phyloP scores from a whole-genome alignment of 179 eudicot genomes.

The Patellifolia procumbens region DNA sequence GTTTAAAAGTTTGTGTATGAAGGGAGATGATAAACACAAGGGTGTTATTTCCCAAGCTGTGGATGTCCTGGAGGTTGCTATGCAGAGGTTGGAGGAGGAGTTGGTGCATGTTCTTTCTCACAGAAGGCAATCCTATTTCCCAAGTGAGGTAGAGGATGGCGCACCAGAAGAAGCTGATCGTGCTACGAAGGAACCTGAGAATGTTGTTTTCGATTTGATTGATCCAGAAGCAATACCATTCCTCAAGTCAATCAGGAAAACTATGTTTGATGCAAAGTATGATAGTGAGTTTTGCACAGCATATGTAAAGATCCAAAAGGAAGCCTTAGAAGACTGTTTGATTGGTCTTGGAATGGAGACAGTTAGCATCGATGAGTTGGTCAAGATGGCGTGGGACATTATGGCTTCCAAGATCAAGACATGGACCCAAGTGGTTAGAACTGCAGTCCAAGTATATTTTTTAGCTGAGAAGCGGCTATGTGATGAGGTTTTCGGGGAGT shows the following conservation, averaged over 20 bases:
- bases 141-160: constrained; percentile 41
- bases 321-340: constrained; percentile 57
- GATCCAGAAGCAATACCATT: constrained; percentile 50
- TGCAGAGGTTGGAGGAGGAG: constrained; percentile 72
- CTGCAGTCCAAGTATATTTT: constrained; percentile 51
- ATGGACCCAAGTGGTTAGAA: constrained; percentile 55
- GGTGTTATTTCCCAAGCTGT: constrained; percentile 48
- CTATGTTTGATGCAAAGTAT: constrained; percentile 66
- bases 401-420: constrained; percentile 57
- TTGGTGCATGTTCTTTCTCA: constrained; percentile 51
- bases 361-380: constrained; percentile 59
- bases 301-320: constrained; percentile 48
- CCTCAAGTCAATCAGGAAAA: constrained; percentile 48
- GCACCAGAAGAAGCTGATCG: constrained; percentile 24
- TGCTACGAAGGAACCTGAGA: neutral
- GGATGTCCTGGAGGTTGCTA: constrained; percentile 55
- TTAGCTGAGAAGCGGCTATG: constrained; percentile 54
- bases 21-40: constrained; percentile 34
- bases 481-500: constrained; percentile 46
- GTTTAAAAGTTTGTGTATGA: constrained; percentile 36
- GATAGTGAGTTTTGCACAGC: constrained; percentile 54
- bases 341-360: constrained; percentile 45
- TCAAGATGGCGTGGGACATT: constrained; percentile 53
- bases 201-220: constrained; percentile 43
- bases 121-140: constrained; percentile 43